Percentiles rank a stretch among this genome's conserved stretches.
Conservation (phyloP, 176 grass and related monocot species). For the Rhynchospora pubera region DNA sequence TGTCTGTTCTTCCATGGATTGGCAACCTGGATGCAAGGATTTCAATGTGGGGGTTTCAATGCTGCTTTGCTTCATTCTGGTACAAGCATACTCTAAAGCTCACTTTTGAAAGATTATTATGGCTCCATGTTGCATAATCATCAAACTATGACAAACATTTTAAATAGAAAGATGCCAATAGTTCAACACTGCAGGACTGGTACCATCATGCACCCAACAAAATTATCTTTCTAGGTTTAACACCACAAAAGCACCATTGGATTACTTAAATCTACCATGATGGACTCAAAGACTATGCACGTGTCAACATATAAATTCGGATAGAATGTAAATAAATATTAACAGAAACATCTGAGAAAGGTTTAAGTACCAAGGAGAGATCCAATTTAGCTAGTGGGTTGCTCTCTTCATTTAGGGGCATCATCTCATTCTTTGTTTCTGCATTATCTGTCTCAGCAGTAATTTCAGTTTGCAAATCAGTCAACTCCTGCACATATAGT, state of each 20-base stretch:
- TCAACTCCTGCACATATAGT: not conserved
- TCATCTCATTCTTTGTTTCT: conserved; percentile 10
- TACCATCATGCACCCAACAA: not conserved
- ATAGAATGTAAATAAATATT: not conserved
- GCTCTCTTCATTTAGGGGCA: conserved; percentile 21
- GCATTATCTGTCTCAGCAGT: not conserved
- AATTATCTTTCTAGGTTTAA: not conserved
- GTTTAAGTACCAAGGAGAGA: conserved; percentile 6
- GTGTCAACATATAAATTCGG: not conserved
- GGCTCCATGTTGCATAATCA: not conserved
- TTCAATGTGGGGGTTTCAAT: not conserved
- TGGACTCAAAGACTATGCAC: not conserved
- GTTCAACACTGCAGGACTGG: not conserved
- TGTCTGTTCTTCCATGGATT: not conserved
- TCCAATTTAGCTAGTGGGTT: conserved; percentile 9
- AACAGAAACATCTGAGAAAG: not conserved
- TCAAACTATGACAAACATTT: not conserved
- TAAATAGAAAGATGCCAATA: not conserved
- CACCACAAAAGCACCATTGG: not conserved
- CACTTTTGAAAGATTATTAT: not conserved
- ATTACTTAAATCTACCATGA: not conserved
- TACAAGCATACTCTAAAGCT: not conserved
- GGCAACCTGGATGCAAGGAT: not conserved
- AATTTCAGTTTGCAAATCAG: conserved; percentile 17
- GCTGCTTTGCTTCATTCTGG: not conserved